phyloP scores from a whole-genome alignment of 176 grass and related monocot genomes.

The Musa troglodytarum region DNA sequence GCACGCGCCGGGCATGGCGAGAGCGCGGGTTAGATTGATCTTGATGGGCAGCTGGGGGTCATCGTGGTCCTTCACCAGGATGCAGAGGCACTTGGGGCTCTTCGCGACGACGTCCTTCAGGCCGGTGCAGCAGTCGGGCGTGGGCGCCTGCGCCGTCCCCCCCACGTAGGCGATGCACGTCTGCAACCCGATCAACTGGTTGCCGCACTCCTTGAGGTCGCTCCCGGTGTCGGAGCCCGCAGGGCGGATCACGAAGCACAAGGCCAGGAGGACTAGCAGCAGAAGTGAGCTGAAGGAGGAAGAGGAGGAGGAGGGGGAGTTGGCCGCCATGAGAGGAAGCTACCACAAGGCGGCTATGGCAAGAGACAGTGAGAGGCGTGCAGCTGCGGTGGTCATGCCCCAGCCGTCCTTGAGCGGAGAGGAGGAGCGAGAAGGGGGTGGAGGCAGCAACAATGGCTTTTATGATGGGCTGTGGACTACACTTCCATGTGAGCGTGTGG shows the following conservation, averaged over 20 bases:
- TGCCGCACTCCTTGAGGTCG: conserved; percentile 68
- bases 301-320: no score
- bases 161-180: conserved; percentile 87
- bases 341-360: no score
- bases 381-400: no score
- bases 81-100: conserved; percentile 90
- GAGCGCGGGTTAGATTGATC: conserved; percentile 78
- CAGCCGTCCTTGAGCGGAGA: no score
- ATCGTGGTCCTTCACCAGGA: conserved; percentile 79
- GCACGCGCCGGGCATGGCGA: conserved; percentile 58
- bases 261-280: no score
- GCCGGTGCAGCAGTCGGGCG: conserved; percentile 84
- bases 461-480: no score
- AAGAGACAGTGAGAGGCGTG: no score
- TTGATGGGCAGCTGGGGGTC: conserved; percentile 81
- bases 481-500: no score
- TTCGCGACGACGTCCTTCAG: conserved; percentile 61
- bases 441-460: no score
- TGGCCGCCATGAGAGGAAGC: no score
- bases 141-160: conserved; percentile 41
- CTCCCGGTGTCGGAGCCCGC: conserved; percentile 35
- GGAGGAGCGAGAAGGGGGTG: no score
- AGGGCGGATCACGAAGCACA: background rate
- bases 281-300: no score
- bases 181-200: conserved; percentile 56